Evolutionary conservation across 2,329 filamentous ascomycete genomes (phyloP).

Genomic region (Penicillium vulpinum): DNA sequence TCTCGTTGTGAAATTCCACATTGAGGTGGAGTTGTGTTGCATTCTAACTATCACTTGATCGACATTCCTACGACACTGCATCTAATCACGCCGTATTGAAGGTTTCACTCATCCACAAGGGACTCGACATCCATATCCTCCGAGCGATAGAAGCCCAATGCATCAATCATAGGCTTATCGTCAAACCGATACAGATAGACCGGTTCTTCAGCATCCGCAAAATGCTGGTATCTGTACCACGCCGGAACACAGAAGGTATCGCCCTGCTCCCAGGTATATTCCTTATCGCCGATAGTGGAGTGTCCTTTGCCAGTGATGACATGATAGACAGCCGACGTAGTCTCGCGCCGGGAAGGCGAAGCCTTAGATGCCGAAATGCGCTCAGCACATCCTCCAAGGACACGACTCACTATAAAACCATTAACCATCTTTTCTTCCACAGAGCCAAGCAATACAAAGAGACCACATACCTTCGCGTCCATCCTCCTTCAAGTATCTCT

Average conservation of each 20-base stretch:
- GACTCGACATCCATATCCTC: slow-evolving; percentile 44
- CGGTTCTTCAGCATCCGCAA: slow-evolving; percentile 35
- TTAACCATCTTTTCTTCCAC: slow-evolving; percentile 2
- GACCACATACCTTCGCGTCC: slow-evolving; percentile 33
- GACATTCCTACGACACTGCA: not conserved
- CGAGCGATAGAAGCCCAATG: slow-evolving; percentile 53
- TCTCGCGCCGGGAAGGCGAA: slow-evolving; percentile 49
- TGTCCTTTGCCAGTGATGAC: slow-evolving; percentile 51
- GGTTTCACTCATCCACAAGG: slow-evolving; percentile 18
- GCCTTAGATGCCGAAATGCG: slow-evolving; percentile 41
- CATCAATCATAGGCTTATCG: slow-evolving; percentile 56
- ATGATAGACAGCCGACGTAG: slow-evolving; percentile 56
- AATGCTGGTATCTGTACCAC: slow-evolving; percentile 54
- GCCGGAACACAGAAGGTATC: slow-evolving; percentile 59
- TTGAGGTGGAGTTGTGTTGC: not conserved
- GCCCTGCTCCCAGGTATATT: slow-evolving; percentile 48
- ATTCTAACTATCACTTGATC: not conserved
- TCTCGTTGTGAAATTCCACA: not conserved
- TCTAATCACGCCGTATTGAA: not conserved
- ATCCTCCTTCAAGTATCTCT: slow-evolving; percentile 39
- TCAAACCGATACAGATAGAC: slow-evolving; percentile 57
- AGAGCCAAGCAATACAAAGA: not conserved
- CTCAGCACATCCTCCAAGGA: slow-evolving; percentile 51
- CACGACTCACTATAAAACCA: slow-evolving; percentile 43
- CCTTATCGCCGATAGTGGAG: slow-evolving; percentile 42